Evolutionary conservation across 1,284 basidiomycete genomes (phyloP), one percentile per base, ranked within the genome.

Genomic region (Cutaneotrichosporon sp.): DNA sequence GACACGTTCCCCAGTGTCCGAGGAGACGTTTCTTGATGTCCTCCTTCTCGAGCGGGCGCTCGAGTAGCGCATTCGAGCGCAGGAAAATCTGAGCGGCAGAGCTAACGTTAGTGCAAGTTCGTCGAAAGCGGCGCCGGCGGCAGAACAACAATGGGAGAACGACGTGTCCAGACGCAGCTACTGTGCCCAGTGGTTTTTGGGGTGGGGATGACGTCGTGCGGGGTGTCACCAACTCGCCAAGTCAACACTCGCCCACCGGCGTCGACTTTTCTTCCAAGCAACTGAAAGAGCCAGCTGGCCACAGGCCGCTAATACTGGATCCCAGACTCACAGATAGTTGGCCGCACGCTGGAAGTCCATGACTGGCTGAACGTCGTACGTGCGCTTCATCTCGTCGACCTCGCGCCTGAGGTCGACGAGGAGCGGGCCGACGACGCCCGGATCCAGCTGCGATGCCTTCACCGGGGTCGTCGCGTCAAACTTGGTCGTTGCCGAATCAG

Each of bases 11-110:
- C 61, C 66, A 76, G 61, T 78, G 76, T n/a, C 79, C 79, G 14
- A 92, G 80, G 19, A 92, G 80, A 56, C 90, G 83, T 45, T 79
- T 76, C 74, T 90, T 90, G 76, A 90, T 84, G 66, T 90, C 80
- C 42, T 85, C 81, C 25, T 78, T 72, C 16, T 74, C 79, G 48
- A 90, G 76, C 16, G 79, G 74, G 25, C 80, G 76, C 54, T 84
- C 80, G 41, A 89, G 75, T 3, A 88, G 77, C n/a, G 83, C 80
- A 61, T 90, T 87, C 60, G 81, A 76, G 60, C 81, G 83, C 47
- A 92, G 76, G 75, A 89, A 92, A 63, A 92, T 90, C 85, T 78
- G 73, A 6, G 74, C 71, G n/a, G 70, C 63, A n/a, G 67, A 55
- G 44, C 52, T 60, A 59, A 29, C 7, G 35, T 50, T 24, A 50